Evolutionary conservation across 2,329 filamentous ascomycete genomes (phyloP).

Genomic region (Sarocladium strictum): DNA sequence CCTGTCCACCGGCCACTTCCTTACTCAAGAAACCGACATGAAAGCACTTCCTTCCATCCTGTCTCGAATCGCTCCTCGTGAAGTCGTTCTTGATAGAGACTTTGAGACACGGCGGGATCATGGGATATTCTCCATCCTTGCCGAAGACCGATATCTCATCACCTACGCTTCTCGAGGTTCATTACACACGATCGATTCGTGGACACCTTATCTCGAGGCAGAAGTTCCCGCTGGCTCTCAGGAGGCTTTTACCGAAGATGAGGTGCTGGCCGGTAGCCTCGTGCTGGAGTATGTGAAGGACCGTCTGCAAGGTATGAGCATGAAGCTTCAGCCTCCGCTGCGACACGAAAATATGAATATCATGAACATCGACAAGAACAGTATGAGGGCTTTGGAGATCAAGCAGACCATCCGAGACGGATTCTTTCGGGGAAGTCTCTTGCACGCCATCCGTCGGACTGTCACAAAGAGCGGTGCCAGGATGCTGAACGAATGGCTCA

Average conservation of each 20-base stretch:
- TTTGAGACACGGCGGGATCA: conserved; percentile 53
- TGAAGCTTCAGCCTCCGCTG: conserved; percentile 78
- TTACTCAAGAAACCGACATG: conserved; percentile 69
- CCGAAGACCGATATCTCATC: conserved; percentile 69
- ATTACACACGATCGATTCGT: conserved; percentile 51
- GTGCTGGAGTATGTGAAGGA: conserved; percentile 81
- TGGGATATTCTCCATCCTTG: conserved; percentile 60
- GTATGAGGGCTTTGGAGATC: conserved; percentile 82
- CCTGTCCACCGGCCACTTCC: conserved; percentile 90
- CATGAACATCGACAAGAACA: conserved; percentile 91
- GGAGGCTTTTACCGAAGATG: conserved; percentile 56
- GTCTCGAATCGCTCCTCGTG: conserved; percentile 75
- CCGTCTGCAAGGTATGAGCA: conserved; percentile 67
- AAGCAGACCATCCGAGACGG: conserved; percentile 79
- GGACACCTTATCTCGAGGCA: conserved; percentile 72
- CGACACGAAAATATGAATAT: conserved; percentile 68
- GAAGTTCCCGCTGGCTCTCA: conserved; percentile 51
- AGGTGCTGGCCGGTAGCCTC: conserved; percentile 71
- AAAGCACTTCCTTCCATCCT: conserved; percentile 71
- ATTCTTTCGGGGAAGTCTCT: conserved; percentile 70
- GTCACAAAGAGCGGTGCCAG: conserved; percentile 88
- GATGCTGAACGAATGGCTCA: conserved; percentile 77
- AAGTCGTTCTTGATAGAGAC: conserved; percentile 71
- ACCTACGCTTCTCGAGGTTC: conserved; percentile 57
- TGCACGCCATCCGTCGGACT: conserved; percentile 85